Evolutionary conservation across 306 rosid genomes (phyloP).

Genomic region (Alnus glutinosa): DNA sequence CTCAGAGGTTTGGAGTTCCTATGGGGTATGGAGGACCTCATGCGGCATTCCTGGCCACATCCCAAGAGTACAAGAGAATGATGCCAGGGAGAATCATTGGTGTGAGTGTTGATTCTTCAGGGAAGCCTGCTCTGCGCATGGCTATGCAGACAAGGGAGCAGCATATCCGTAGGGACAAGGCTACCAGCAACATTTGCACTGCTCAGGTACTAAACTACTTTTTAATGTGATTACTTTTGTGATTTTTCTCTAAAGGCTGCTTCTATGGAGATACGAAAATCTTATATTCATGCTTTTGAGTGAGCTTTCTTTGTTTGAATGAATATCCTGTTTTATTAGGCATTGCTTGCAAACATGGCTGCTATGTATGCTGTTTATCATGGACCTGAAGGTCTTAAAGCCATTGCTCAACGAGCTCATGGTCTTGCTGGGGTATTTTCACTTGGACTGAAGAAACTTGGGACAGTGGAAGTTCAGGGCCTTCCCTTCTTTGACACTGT

Average conservation of each 20-base stretch:
- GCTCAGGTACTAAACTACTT: slow-evolving; percentile 72
- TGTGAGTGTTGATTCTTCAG: slow-evolving; percentile 88
- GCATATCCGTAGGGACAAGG: slow-evolving; percentile 97
- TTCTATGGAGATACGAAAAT: not conserved
- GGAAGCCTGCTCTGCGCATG: slow-evolving; percentile 93
- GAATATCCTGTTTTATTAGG: slow-evolving; percentile 46
- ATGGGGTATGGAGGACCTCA: slow-evolving; percentile 99
- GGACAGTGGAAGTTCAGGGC: slow-evolving; percentile 83
- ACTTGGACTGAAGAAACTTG: slow-evolving; percentile 88
- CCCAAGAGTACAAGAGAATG: slow-evolving; percentile 99
- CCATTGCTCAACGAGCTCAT: slow-evolving; percentile 80
- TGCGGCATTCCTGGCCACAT: slow-evolving; percentile 97
- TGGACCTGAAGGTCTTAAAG: slow-evolving; percentile 95
- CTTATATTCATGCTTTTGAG: not conserved
- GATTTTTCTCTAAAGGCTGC: not conserved
- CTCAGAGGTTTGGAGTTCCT: slow-evolving; percentile 97
- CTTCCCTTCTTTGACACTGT: slow-evolving; percentile 96
- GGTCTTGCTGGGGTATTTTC: slow-evolving; percentile 94
- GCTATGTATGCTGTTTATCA: slow-evolving; percentile 99
- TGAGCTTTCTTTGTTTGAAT: slow-evolving; percentile 31
- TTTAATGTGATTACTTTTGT: not conserved
- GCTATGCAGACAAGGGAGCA: slow-evolving; percentile 99
- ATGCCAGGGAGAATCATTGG: slow-evolving; percentile 99
- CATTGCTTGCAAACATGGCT: slow-evolving; percentile 99
- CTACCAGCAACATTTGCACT: slow-evolving; percentile 98